A percentile compares a stretch with the other conserved stretches of the same genome.
These are phyloP conservation scores for Cryptococcus jaspeensis DNA, from an alignment of 1,284 basidiomycete species.

Conservation along the genomic window DNA sequence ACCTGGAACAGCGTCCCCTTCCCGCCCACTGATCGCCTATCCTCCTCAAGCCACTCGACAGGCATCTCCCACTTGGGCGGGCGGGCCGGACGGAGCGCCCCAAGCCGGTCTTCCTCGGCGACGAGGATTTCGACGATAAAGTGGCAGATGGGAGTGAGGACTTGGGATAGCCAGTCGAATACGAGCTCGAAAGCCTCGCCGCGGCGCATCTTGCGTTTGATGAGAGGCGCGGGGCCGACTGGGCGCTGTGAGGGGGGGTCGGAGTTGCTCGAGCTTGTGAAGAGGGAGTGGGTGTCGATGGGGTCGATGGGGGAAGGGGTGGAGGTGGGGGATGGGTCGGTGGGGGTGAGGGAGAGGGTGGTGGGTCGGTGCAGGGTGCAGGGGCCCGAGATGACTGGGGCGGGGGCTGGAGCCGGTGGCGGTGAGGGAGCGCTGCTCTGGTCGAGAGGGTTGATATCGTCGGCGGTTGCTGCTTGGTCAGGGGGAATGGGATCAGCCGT, in stretches of 20 bases:
- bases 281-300: background rate
- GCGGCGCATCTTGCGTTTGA: conserved; percentile 8
- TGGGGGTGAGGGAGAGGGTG: no score
- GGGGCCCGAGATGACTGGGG: no score
- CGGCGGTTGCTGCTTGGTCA: no score
- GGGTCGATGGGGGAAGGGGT: no score
- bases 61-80: background rate
- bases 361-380: no score
- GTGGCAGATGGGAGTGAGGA: conserved; percentile 23
- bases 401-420: no score
- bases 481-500: no score
- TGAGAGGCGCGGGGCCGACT: background rate
- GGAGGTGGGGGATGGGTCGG: no score
- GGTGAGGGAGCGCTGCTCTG: no score
- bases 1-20: conserved; percentile 2
- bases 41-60: conserved; percentile 8
- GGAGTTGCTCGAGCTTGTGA: background rate
- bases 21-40: conserved; percentile 13
- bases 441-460: no score
- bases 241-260: background rate
- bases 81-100: no score
- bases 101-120: conserved; percentile 3
- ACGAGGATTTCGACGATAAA: conserved; percentile 14
- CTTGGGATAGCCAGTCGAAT: conserved; percentile 22
- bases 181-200: conserved; percentile 29